These are phyloP conservation scores for Purpureocillium takamizusanense DNA, from an alignment of 2,329 filamentous ascomycete species.

Conservation along the genomic window DNA sequence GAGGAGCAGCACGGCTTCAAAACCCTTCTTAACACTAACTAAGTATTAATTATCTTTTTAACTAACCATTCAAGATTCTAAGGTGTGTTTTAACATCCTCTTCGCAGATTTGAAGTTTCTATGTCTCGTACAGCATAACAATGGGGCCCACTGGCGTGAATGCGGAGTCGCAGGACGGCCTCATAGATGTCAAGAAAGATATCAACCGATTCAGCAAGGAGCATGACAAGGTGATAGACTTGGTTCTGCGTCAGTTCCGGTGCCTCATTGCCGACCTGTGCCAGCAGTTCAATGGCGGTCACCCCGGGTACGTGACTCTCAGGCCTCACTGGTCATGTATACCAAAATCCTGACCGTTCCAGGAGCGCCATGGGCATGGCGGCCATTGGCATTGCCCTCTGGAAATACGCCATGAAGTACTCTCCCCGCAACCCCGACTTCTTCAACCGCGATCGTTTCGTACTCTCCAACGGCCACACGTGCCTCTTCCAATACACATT, in stretches of 20 bases:
- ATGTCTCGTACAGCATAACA: too few species aligned
- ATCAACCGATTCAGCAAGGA: constrained; percentile 6
- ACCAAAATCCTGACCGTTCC: background rate
- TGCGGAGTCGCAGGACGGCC: too few species aligned
- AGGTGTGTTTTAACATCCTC: too few species aligned
- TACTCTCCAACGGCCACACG: constrained; percentile 52
- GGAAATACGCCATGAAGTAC: constrained; percentile 55
- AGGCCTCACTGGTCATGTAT: too few species aligned
- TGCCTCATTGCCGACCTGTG: constrained; percentile 59
- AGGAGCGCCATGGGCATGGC: constrained; percentile 49
- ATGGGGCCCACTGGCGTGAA: too few species aligned
- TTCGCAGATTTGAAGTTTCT: too few species aligned
- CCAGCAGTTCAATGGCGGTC: constrained; percentile 60
- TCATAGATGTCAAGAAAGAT: too few species aligned
- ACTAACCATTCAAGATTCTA: too few species aligned
- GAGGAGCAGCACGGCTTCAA: too few species aligned
- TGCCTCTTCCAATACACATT: constrained; percentile 47
- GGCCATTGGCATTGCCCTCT: constrained; percentile 49
- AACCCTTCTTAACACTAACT: too few species aligned
- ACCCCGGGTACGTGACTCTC: constrained; percentile 45
- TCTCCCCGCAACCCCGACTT: constrained; percentile 43
- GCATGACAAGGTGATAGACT: constrained; percentile 22
- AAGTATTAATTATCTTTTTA: too few species aligned
- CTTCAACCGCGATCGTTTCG: constrained; percentile 55
- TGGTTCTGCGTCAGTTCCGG: constrained; percentile 51